Evolutionary conservation across 495 filamentous ascomycete genomes (phyloP), one percentile per base, ranked within the genome.

Genomic region (Tuber calosporum): DNA sequence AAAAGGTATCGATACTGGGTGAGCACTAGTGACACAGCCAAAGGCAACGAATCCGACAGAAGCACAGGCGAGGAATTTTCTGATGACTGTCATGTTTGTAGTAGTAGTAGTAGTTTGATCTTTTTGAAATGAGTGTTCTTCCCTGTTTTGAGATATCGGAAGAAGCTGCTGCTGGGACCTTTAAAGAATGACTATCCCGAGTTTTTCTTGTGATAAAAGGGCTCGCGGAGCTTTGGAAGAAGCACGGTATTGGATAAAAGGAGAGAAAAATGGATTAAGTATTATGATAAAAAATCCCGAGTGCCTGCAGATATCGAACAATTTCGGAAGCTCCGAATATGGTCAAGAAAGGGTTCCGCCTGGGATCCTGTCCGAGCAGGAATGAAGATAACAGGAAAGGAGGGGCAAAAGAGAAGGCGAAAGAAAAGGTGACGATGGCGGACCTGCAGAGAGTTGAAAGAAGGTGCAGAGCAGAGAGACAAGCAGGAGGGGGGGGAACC

Each of bases 11-110:
- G 87, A 71, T 85, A 85, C 66, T 78, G 75, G 43, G 82, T 82
- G 69, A 84, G 87, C 68, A 83, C 75, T 48, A 83, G 87, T 68
- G 83, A 86, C 68, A 79, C 82, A 41, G 85, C 79, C 66, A 19
- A 81, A 73, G 38, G 82, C 83, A 34, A 83, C 83, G 72, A 88
- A 81, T 45, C 84, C 85, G 39, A 83, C 84, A 73, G 84, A 83
- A 70, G 83, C 82, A 53, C 77, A 82, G 38, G 80, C 82, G 30
- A 83, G 37, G 66, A 84, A 73, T 74, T 84, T 83, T 77, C 81
- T 83, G 72, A 84, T 67, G 69, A 82, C 79, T 73, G 84, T 72
- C 79, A 86, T 85, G 79, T 82, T 83, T 62, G 77, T 83, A 79
- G 77, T 77, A 53, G 74, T 83, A 48, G 77, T 83, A 79, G 77